Conservation (phyloP, 306 rosid species). For the Vachellia collinsii region DNA sequence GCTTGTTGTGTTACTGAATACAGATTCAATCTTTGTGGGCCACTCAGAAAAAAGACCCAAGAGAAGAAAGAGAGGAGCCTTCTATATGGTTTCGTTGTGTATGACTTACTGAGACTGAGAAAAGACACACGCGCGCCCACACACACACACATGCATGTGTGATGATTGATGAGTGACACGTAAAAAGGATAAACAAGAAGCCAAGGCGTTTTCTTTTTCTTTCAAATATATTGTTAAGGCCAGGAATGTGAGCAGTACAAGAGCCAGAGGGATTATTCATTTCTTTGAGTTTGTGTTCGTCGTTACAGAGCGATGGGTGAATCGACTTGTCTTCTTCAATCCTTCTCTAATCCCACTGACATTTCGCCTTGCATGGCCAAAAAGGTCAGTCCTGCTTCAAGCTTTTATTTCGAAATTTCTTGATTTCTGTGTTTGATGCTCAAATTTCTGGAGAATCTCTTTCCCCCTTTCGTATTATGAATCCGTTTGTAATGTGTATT, state of each 20-base stretch:
- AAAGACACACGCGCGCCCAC: neutral
- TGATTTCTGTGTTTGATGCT: neutral
- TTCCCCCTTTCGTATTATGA: neutral
- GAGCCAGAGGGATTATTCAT: neutral
- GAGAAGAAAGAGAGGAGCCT: constrained; percentile 4
- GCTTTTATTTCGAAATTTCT: neutral
- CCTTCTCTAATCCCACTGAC: constrained; percentile 63
- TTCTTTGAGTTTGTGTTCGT: neutral
- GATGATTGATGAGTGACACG: neutral
- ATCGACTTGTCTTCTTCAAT: constrained; percentile 59
- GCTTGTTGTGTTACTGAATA: neutral
- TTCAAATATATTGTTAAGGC: neutral
- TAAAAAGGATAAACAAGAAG: neutral
- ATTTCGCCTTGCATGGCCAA: constrained; percentile 44
- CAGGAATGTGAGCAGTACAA: neutral
- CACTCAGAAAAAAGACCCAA: neutral
- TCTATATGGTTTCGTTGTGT: neutral
- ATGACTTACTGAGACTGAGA: neutral
- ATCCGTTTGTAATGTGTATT: neutral
- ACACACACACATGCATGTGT: neutral
- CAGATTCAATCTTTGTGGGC: constrained; percentile 33
- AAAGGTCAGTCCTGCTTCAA: constrained; percentile 49
- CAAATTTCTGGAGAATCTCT: neutral
- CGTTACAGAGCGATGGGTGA: constrained; percentile 51
- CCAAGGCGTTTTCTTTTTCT: neutral